phyloP scores from a whole-genome alignment of 352 stramenopile genomes.

The Pythium biforme region DNA sequence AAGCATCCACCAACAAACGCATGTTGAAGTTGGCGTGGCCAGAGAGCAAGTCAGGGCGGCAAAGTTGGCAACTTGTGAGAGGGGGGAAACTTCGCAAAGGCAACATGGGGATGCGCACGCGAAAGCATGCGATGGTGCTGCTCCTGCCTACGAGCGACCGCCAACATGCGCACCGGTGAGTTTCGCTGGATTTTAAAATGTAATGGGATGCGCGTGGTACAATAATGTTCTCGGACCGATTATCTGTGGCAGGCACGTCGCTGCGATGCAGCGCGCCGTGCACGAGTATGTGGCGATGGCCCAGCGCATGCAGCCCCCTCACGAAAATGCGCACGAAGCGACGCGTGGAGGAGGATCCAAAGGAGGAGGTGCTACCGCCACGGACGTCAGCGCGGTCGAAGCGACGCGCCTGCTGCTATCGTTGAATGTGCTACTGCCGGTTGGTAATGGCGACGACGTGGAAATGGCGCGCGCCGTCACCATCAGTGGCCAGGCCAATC shows the following conservation, averaged over 20 bases:
- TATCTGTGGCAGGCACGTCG: constrained; percentile 19
- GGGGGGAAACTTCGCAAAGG: neutral
- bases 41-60: too few relatives aligned
- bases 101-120: constrained; percentile 14
- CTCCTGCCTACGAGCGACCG: constrained; percentile 15
- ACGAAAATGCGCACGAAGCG: constrained; percentile 6
- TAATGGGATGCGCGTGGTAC: too few relatives aligned
- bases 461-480: constrained; percentile 20
- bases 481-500: constrained; percentile 14
- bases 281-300: constrained; percentile 22
- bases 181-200: neutral
- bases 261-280: constrained; percentile 15
- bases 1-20: neutral
- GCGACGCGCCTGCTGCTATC: constrained; percentile 26
- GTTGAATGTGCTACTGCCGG: constrained; percentile 22
- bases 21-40: constrained; percentile 32
- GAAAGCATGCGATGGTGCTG: constrained; percentile 31
- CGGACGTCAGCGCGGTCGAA: too few relatives aligned
- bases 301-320: constrained; percentile 18
- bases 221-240: too few relatives aligned
- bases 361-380: too few relatives aligned
- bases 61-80: too few relatives aligned
- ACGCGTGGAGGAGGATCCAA: too few relatives aligned
- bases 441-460: constrained; percentile 3
- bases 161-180: neutral